Evolutionary conservation across 2,329 filamentous ascomycete species (phyloP).

Genomic region (Ophiosphaerella narmari): DNA sequence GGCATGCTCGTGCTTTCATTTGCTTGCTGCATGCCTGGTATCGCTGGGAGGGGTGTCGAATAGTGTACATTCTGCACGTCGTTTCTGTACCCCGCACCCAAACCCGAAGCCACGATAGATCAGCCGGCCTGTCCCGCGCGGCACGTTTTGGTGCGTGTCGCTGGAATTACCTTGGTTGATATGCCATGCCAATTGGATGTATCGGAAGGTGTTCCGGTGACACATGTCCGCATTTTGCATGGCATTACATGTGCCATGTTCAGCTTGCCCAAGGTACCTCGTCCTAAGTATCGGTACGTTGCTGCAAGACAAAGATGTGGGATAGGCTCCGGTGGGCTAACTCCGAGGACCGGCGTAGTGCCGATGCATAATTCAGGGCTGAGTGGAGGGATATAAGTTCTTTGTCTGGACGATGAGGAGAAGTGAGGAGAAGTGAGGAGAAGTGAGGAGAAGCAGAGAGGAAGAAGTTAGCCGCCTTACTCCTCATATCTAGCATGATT

Average conservation of each 20-base stretch:
- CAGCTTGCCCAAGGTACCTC: background rate
- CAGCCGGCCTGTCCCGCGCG: constrained; percentile 30
- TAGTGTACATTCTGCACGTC: background rate
- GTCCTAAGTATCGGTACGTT: constrained; percentile 11
- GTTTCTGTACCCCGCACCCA: constrained; percentile 29
- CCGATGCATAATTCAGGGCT: background rate
- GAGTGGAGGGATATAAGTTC: too few species aligned
- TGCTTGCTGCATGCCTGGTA: background rate
- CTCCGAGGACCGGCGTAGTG: too few species aligned
- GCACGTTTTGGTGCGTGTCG: constrained; percentile 16
- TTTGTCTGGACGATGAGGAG: too few species aligned
- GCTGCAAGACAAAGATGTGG: background rate
- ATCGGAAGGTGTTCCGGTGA: constrained; percentile 17
- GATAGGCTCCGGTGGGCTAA: too few species aligned
- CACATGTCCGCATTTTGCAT: constrained; percentile 16
- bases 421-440: too few species aligned
- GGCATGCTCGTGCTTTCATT: background rate
- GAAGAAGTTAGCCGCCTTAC: too few species aligned
- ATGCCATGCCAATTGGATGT: constrained; percentile 9
- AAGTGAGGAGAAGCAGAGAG: too few species aligned
- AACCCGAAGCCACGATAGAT: constrained; percentile 21
- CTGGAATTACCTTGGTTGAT: constrained; percentile 10
- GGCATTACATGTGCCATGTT: constrained; percentile 8
- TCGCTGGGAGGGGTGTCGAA: background rate
- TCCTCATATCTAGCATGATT: too few species aligned